A percentile compares a stretch with the other conserved stretches of the same genome.
Conservation (phyloP, 768 basidiomycete species). For the Clitopilus passeckerianus region DNA sequence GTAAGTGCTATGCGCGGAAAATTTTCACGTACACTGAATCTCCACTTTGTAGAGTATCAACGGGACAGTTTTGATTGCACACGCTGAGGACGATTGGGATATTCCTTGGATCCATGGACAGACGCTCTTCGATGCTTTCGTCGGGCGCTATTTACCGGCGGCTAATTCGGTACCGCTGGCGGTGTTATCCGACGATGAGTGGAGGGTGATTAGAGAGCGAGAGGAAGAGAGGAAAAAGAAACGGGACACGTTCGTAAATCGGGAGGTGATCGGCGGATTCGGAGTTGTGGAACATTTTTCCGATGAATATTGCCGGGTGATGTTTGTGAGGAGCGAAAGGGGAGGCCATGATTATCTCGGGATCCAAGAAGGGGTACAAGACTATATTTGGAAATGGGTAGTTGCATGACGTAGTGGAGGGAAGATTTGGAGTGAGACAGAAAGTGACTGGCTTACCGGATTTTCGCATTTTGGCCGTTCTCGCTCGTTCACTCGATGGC, state of each 20-base stretch:
- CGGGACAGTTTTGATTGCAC: conserved; percentile 66
- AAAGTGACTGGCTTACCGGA: neutral
- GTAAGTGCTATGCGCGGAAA: conserved; percentile 30
- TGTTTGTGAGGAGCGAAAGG: conserved; percentile 54
- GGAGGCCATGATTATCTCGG: conserved; percentile 65
- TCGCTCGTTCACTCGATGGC: neutral
- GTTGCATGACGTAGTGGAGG: neutral
- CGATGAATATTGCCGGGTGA: conserved; percentile 40
- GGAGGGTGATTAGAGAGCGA: conserved; percentile 34
- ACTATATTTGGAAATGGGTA: conserved; percentile 38
- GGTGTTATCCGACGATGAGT: conserved; percentile 29
- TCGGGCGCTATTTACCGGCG: conserved; percentile 58
- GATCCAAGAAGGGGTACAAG: conserved; percentile 69
- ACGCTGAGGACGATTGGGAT: conserved; percentile 75
- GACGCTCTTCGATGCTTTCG: conserved; percentile 65
- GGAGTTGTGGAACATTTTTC: conserved; percentile 55
- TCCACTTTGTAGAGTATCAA: conserved; percentile 49
- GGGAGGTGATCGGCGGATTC: conserved; percentile 45
- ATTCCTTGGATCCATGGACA: conserved; percentile 75
- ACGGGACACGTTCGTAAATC: conserved; percentile 41
- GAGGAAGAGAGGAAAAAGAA: conserved; percentile 31
- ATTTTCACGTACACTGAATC: neutral
- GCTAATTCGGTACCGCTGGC: conserved; percentile 22
- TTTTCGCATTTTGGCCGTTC: neutral
- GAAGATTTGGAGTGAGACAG: neutral